Conservation (phyloP, 2,329 filamentous ascomycete species). For the Penicillium sp. region DNA sequence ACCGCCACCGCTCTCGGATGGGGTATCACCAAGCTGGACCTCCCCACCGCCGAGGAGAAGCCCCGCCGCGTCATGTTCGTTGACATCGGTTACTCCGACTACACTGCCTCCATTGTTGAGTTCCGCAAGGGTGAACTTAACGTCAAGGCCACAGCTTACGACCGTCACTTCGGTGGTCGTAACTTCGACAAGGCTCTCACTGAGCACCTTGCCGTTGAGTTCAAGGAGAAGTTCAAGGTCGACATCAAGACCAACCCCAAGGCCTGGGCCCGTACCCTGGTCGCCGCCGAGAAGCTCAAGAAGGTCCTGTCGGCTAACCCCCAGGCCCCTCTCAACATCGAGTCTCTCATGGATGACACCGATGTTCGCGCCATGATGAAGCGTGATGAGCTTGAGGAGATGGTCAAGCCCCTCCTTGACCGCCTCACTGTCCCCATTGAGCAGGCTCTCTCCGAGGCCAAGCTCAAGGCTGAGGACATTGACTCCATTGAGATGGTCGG, state of each 20-base stretch:
- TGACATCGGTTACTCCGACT: conserved; percentile 96
- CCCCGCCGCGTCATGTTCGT: conserved; percentile 87
- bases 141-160: conserved; percentile 88
- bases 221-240: conserved; percentile 97
- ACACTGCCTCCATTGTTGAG: conserved; percentile 90
- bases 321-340: conserved; percentile 88
- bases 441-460: conserved; percentile 90
- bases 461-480: conserved; percentile 87
- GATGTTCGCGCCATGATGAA: conserved; percentile 89
- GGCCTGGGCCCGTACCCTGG: conserved; percentile 80
- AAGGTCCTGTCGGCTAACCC: conserved; percentile 97
- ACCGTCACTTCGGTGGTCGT: conserved; percentile 95
- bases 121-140: conserved; percentile 96
- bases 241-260: conserved; percentile 90
- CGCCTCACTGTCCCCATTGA: conserved; percentile 75
- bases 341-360: conserved; percentile 97
- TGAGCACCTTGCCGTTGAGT: conserved; percentile 92
- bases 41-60: conserved; percentile 85
- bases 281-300: conserved; percentile 95
- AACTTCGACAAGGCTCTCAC: conserved; percentile 95
- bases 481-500: conserved; percentile 92
- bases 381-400: conserved; percentile 88
- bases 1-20: conserved; percentile 94
- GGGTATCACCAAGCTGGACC: conserved; percentile 96
- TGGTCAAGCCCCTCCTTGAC: conserved; percentile 80